Conservation (phyloP, 2,329 filamentous ascomycete species). For the Monilinia vaccinii-corymbosi region DNA sequence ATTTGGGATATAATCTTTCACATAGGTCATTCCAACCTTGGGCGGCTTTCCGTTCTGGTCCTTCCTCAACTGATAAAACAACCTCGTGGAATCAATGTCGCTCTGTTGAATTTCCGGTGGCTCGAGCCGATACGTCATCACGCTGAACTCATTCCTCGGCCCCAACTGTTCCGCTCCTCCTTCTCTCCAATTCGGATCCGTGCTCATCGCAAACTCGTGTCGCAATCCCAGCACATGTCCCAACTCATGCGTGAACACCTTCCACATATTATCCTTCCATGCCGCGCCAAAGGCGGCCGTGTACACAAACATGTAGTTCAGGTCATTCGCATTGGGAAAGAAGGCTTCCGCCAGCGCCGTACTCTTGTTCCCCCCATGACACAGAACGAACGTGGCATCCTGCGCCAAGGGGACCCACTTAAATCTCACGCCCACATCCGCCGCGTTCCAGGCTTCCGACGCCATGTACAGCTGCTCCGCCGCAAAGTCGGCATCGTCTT, state of each 20-base stretch:
- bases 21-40: not conserved
- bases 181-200: not conserved
- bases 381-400: not conserved
- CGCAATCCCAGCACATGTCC: not conserved
- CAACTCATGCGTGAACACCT: not conserved
- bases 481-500: not conserved
- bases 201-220: not conserved
- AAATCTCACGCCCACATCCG: not conserved
- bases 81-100: not conserved
- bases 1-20: not conserved
- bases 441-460: not conserved
- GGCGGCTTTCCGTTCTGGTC: not conserved
- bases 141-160: not conserved
- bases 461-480: not conserved
- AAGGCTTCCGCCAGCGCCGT: not conserved
- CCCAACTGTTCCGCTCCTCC: not conserved
- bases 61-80: not conserved
- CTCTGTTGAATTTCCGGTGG: not conserved
- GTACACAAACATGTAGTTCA: not conserved
- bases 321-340: not conserved
- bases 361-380: not conserved
- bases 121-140: not conserved
- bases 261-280: not conserved
- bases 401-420: not conserved
- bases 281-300: not conserved